phyloP scores from a whole-genome alignment of 805 yeast species.

The Pichia californica region DNA sequence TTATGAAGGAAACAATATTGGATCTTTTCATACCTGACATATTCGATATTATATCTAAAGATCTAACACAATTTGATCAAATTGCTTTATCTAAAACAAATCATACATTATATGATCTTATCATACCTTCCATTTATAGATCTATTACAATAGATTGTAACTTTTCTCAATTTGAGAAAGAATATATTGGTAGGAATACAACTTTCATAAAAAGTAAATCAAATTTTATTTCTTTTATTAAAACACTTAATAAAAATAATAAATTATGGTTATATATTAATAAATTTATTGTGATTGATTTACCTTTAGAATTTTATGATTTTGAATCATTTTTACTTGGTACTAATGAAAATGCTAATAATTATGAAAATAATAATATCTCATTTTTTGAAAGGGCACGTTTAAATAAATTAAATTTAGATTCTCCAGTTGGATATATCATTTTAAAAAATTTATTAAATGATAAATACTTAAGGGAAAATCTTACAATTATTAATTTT shows the following conservation, averaged over 20 bases:
- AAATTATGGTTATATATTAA: slow-evolving; percentile 2
- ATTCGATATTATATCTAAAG: slow-evolving; percentile 11
- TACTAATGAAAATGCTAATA: neutral
- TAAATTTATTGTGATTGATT: slow-evolving; percentile 13
- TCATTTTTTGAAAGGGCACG: slow-evolving; percentile 1
- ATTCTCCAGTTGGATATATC: slow-evolving; percentile 13
- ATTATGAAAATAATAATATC: neutral
- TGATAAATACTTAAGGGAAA: slow-evolving; percentile 3
- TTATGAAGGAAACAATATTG: neutral
- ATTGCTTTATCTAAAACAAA: slow-evolving; percentile 12
- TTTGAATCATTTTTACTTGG: slow-evolving; percentile 17
- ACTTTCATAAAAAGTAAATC: slow-evolving; percentile 12
- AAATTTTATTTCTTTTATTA: slow-evolving; percentile 5
- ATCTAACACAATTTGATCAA: slow-evolving; percentile 24
- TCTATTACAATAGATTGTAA: slow-evolving; percentile 20
- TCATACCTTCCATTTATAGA: slow-evolving; percentile 14
- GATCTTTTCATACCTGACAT: slow-evolving; percentile 18
- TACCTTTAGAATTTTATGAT: slow-evolving; percentile 26
- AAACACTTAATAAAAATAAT: neutral
- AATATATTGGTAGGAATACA: slow-evolving; percentile 9
- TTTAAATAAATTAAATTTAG: slow-evolving; percentile 3
- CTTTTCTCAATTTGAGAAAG: slow-evolving; percentile 23
- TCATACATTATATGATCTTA: slow-evolving; percentile 7
- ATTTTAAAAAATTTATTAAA: slow-evolving; percentile 10
- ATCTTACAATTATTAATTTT: slow-evolving; percentile 4